Evolutionary conservation across 2,329 filamentous ascomycete species (phyloP), one percentile per base, ranked within the genome.

Genomic region (Ascochyta viciae-villosae): DNA sequence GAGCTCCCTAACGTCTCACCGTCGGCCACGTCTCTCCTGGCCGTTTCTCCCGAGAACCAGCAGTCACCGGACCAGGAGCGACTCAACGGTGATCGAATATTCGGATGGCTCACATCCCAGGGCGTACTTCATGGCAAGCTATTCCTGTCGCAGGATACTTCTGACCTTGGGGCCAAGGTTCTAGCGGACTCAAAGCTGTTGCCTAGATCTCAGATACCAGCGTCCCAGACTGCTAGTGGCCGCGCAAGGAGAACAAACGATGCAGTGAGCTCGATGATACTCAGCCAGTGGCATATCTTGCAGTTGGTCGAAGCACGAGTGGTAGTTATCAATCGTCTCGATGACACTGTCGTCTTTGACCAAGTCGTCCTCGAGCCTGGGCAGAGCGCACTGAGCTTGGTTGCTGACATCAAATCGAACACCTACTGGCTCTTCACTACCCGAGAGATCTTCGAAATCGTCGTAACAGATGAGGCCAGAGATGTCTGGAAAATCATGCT

Each of bases 381-480:
- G 0, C 90, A 96, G 66, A 88, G 83, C 66, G 87, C 89, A 4
- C 80, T 99, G n/a, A 92, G 91, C 0, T 84, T 99, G 16, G 89
- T 92, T 46, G 88, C 94, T 8, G 95, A 99, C 75, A 85, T 90
- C 58, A 94, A 95, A 74, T 96, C 97, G 80, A 96, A 94, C 70
- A 99, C 95, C 0, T 97, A 94, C 72, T 99, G 96, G 95, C 83
- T 99, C 2, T 96, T 98, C 71, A 98, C 94, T 0, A 85, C 86
- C 0, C 85, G 91, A 53, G 92, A 96, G 68, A 96, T 99, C 46
- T 97, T 92, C 65, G 95, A 99, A 77, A 89, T 99, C 55, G 90
- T 95, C 12, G 89, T 94, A 12, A 89, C 88, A 40, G 91, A 98
- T 52, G 95, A 99, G 74, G 91, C 93, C 64, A 83, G 95, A 64